These are phyloP conservation scores for Claviceps africana DNA, from an alignment of 2,329 filamentous ascomycete genomes.

Conservation along the genomic window DNA sequence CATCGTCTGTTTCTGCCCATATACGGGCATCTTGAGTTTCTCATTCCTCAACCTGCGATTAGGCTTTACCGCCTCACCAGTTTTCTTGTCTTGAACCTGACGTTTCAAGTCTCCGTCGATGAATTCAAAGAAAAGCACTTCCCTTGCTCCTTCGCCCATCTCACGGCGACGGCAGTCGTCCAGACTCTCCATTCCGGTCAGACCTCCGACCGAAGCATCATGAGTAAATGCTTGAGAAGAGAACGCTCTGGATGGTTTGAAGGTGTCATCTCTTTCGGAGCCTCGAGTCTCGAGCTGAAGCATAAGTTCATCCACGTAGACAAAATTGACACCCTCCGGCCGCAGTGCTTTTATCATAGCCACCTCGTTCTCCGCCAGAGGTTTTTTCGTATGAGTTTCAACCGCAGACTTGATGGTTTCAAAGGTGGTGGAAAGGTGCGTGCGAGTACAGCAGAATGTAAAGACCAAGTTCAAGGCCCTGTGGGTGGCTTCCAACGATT, in stretches of 20 bases:
- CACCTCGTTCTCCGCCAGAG: slow-evolving; percentile 62
- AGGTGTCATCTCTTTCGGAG: slow-evolving; percentile 48
- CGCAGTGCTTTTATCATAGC: slow-evolving; percentile 67
- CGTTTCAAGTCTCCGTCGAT: slow-evolving; percentile 81
- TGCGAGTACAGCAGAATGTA: slow-evolving; percentile 87
- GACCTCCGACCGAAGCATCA: slow-evolving; percentile 43
- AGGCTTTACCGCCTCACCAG: slow-evolving; percentile 56
- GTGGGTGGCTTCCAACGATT: slow-evolving; percentile 59
- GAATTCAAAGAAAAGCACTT: slow-evolving; percentile 84
- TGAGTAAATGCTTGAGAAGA: slow-evolving; percentile 35
- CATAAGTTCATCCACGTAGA: slow-evolving; percentile 73
- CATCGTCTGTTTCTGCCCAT: slow-evolving; percentile 84
- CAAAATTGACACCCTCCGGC: slow-evolving; percentile 66
- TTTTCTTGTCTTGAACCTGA: slow-evolving; percentile 58
- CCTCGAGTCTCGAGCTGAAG: slow-evolving; percentile 68
- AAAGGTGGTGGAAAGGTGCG: slow-evolving; percentile 83
- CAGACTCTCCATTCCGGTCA: slow-evolving; percentile 34
- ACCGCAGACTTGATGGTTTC: slow-evolving; percentile 77
- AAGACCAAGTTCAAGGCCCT: slow-evolving; percentile 82
- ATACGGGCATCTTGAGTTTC: slow-evolving; percentile 80
- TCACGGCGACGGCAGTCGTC: slow-evolving; percentile 12
- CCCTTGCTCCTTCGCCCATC: slow-evolving; percentile 26
- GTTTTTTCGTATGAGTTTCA: slow-evolving; percentile 62
- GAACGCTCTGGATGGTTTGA: slow-evolving; percentile 35
- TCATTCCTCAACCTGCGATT: slow-evolving; percentile 59